Evolutionary conservation across 805 yeast genomes (phyloP).

Genomic region (Hanseniaspora guilliermondii): DNA sequence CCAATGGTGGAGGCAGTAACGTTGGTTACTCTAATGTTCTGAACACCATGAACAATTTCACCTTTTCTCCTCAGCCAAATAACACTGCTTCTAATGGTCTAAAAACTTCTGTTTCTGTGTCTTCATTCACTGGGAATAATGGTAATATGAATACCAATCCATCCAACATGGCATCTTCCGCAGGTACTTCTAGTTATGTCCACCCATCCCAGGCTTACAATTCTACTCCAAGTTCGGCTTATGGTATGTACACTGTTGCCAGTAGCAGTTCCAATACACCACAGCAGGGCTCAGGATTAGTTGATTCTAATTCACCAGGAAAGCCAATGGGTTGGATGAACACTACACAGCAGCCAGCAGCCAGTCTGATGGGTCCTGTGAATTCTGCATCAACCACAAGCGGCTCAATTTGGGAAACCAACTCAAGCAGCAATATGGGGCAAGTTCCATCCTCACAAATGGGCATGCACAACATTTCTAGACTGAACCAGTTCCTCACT

Average conservation of each 20-base stretch:
- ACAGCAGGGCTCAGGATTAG: not conserved
- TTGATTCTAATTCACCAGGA: not conserved
- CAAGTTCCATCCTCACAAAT: not conserved
- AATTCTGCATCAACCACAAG: not conserved
- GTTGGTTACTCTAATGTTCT: not conserved
- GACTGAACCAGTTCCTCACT: constrained; percentile 3
- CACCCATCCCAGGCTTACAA: not conserved
- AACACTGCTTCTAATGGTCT: not conserved
- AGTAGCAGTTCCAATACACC: not conserved
- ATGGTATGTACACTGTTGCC: not conserved
- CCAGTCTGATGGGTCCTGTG: not conserved
- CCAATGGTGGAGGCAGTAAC: not conserved
- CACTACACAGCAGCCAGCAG: not conserved
- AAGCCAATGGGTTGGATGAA: constrained; percentile 3
- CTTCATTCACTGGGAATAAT: not conserved
- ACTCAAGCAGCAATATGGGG: not conserved
- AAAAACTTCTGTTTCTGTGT: constrained; percentile 1
- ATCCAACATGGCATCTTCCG: not conserved
- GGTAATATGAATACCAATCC: not conserved
- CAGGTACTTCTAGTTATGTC: not conserved
- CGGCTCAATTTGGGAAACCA: not conserved
- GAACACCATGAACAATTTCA: constrained; percentile 7
- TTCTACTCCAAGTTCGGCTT: not conserved
- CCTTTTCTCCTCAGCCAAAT: not conserved
- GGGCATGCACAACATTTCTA: constrained; percentile 6